phyloP scores from a whole-genome alignment of 305 asterid species.

The Fraxinus sp. region DNA sequence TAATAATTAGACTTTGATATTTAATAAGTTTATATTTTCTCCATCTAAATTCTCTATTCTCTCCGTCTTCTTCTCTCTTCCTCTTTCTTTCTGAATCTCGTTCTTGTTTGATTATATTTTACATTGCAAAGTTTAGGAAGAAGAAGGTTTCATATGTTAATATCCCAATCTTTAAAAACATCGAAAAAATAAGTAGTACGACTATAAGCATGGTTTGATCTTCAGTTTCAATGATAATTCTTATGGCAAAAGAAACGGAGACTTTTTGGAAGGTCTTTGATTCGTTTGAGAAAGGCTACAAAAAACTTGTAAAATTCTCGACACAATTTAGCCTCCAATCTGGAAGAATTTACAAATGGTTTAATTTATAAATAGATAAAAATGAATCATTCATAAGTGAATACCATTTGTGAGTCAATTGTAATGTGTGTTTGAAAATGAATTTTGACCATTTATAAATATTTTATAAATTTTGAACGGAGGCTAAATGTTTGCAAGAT shows the following conservation, averaged over 20 bases:
- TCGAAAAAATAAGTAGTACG: neutral
- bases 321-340: neutral
- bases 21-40: too few species aligned
- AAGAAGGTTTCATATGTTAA: neutral
- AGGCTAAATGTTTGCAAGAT: neutral
- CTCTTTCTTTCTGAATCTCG: neutral
- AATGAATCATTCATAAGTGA: neutral
- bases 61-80: neutral
- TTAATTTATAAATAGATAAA: neutral
- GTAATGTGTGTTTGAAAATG: neutral
- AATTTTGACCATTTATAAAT: neutral
- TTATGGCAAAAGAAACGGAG: neutral
- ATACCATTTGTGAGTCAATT: neutral
- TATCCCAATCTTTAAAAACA: neutral
- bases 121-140: neutral
- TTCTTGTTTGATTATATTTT: neutral
- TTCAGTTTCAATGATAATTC: neutral
- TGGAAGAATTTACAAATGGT: neutral
- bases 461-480: too few species aligned
- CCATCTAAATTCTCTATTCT: neutral
- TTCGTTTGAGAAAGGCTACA: neutral
- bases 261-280: neutral
- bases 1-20: neutral
- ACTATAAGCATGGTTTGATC: neutral
- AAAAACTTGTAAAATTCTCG: neutral